Base-by-base conservation (phyloP, 371 early-diverging fungal species). In the Mucor lusitanicus region DNA sequence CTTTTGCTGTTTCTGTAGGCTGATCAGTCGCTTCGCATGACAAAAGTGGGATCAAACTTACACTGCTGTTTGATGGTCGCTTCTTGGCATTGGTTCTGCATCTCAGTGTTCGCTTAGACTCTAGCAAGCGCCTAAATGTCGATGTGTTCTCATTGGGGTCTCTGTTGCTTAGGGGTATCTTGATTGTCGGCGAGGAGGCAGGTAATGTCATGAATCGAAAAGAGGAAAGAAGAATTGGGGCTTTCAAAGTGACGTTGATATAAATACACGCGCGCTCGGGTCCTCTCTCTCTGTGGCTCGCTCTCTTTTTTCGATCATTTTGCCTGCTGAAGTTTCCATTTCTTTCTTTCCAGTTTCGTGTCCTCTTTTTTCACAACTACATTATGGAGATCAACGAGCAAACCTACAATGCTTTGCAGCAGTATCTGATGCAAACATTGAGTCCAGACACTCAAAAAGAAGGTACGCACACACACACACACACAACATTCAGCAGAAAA, bases 361-460 rank as follows among this genome's bases (percentile, higher is more conserved):
- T 30, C 40, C 30, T 64, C 40, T 40, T 40, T 60, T 50, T 62
- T 64, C 27, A 30, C 2, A 30, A 42, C 15, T 27, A 17, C 12
- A 59, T 11, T 21, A 53, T 82, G 75, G 84, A 84, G 67, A 76
- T 85, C 30, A 86, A 85, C 72, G 85, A 88, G 28, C 87, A 85
- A 63, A 83, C 82, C 35, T 85, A 89, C 62, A 75, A 75, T 67
- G 86, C 85, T 4, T 74, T 94, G 61, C 87, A 94, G 13, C 80
- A 85, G 62, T 89, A 86, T 61, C 84, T 95, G 32, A 83, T 84
- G 63, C 93, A 94, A 71, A 93, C 95, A 2, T 80, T 94, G 50
- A 87, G 92, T 30, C 91, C 92, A 37, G 70, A 84, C 12, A 87
- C 91, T 13, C 90, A 92, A 60, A 91, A 93, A 69, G 83, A 87